Conservation (phyloP, 257 asterid species). For the Scutellaria galericulata region DNA sequence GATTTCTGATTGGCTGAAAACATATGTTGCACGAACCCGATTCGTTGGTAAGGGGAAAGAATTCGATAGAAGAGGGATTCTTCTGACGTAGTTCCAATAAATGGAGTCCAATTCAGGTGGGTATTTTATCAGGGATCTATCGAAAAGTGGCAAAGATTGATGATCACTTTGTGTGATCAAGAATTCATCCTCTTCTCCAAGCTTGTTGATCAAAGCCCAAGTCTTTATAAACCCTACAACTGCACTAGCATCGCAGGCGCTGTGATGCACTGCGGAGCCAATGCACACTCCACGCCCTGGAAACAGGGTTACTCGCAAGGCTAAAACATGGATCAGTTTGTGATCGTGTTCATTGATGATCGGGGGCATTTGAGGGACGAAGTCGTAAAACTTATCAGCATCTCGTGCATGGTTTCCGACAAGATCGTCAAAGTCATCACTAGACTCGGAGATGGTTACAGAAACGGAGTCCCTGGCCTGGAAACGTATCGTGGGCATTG, state of each 20-base stretch:
- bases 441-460: slow-evolving; percentile 39
- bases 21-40: slow-evolving; percentile 48
- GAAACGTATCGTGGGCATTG: slow-evolving; percentile 44
- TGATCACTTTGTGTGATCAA: neutral
- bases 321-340: slow-evolving; percentile 39
- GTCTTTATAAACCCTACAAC: slow-evolving; percentile 43
- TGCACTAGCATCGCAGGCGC: slow-evolving; percentile 51
- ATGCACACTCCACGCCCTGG: slow-evolving; percentile 52
- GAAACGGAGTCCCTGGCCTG: slow-evolving; percentile 47
- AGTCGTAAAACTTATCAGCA: slow-evolving; percentile 46
- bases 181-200: slow-evolving; percentile 29
- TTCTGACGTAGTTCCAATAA: slow-evolving; percentile 26
- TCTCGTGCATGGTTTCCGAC: slow-evolving; percentile 44
- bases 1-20: slow-evolving; percentile 36
- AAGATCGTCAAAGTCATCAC: slow-evolving; percentile 42
- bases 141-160: slow-evolving; percentile 29
- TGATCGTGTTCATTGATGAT: slow-evolving; percentile 14
- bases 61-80: neutral
- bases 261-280: slow-evolving; percentile 48
- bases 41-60: slow-evolving; percentile 37
- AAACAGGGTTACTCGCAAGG: slow-evolving; percentile 55
- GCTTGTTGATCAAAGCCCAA: slow-evolving; percentile 49
- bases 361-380: slow-evolving; percentile 46
- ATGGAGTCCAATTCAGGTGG: slow-evolving; percentile 32
- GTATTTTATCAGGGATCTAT: slow-evolving; percentile 36